phyloP scores from a whole-genome alignment of 2,329 filamentous ascomycete species.

The Scytalidium sp. region DNA sequence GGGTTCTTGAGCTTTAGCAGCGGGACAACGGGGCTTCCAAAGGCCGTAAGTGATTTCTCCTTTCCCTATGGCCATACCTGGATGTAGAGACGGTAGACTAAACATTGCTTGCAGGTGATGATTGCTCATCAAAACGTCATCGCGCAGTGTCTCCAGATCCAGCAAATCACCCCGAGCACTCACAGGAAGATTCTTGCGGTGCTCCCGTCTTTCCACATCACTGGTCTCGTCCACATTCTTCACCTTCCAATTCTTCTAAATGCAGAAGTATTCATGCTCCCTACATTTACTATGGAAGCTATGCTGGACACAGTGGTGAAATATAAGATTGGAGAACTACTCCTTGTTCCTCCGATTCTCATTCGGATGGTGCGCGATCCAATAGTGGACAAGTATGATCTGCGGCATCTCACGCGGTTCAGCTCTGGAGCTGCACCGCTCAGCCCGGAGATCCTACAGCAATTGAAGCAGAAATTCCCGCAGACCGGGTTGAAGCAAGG shows the following conservation, averaged over 20 bases:
- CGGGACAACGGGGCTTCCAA: conserved; percentile 48
- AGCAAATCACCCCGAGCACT: conserved; percentile 46
- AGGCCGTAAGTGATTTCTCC: conserved; percentile 31
- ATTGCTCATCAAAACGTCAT: conserved; percentile 52
- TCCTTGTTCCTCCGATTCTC: conserved; percentile 59
- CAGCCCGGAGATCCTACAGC: conserved; percentile 52
- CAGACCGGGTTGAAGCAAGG: conserved; percentile 61
- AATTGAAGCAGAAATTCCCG: conserved; percentile 54
- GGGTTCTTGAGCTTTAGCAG: conserved; percentile 48
- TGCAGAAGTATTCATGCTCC: conserved; percentile 64
- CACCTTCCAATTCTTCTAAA: conserved; percentile 62
- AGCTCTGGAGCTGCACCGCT: conserved; percentile 59
- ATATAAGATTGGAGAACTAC: conserved; percentile 52
- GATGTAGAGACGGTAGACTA: too few relatives aligned
- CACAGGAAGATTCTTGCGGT: conserved; percentile 53
- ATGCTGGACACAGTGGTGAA: conserved; percentile 52
- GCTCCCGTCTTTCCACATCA: conserved; percentile 57
- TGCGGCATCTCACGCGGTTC: conserved; percentile 52
- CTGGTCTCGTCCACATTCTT: conserved; percentile 57
- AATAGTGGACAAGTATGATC: conserved; percentile 51
- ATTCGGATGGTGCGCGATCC: conserved; percentile 59
- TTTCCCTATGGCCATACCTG: too few relatives aligned
- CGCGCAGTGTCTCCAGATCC: conserved; percentile 58
- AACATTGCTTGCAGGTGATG: conserved; percentile 40
- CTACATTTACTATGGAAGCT: conserved; percentile 57